Percentiles rank a stretch among this genome's conserved stretches.
Evolutionary conservation across 495 filamentous ascomycete species (phyloP).

Genomic region (Penicillium goetzii): DNA sequence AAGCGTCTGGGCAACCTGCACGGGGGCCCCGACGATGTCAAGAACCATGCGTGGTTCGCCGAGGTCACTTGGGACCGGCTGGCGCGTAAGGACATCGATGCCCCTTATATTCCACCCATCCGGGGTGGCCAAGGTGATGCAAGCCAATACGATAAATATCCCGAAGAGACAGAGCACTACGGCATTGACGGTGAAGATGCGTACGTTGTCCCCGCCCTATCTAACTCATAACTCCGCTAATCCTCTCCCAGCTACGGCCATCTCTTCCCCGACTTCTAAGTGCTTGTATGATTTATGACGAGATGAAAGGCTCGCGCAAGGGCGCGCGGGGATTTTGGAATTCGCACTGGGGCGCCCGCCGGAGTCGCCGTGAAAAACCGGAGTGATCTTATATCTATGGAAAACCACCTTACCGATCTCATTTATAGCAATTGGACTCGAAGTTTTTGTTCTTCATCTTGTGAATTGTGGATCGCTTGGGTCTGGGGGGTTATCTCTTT

Average conservation of each 20-base stretch:
- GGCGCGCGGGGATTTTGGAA: constrained; percentile 16
- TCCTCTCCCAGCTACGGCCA: constrained; percentile 60
- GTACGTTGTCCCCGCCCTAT: constrained; percentile 58
- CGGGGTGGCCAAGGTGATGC: constrained; percentile 91
- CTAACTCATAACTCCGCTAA: constrained; percentile 20
- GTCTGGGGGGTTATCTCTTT: neutral
- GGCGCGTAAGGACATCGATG: constrained; percentile 94
- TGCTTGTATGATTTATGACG: constrained; percentile 44
- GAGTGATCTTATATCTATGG: constrained; percentile 26
- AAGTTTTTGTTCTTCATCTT: constrained; percentile 16
- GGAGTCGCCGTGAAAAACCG: constrained; percentile 29
- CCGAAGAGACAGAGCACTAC: constrained; percentile 93
- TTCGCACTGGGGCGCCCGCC: constrained; percentile 19
- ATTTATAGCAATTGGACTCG: constrained; percentile 36
- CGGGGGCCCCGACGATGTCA: constrained; percentile 90
- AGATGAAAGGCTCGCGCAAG: constrained; percentile 37
- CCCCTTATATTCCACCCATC: constrained; percentile 96
- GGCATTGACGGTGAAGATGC: constrained; percentile 74
- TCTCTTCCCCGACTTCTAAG: constrained; percentile 72
- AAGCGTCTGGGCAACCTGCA: constrained; percentile 94
- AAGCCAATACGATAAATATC: constrained; percentile 97
- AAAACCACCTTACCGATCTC: constrained; percentile 18
- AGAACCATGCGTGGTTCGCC: constrained; percentile 92
- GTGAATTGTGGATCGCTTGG: neutral
- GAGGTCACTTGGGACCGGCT: constrained; percentile 98